Base-by-base conservation (phyloP, 805 yeast genomes). In the Ogataea nakhonphanomensis region DNA sequence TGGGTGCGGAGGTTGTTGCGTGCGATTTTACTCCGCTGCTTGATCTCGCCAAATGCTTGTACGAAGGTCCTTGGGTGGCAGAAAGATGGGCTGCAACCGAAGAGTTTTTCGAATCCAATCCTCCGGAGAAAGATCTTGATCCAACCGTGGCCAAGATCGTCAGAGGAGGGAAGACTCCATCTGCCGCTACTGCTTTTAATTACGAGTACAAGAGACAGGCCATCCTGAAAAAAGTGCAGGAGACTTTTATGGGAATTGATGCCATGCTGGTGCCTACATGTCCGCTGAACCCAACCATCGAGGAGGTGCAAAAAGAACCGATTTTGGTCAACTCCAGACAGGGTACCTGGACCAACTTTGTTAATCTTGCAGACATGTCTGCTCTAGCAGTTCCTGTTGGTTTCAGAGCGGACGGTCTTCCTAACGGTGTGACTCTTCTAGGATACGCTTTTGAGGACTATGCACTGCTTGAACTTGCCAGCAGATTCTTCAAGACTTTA, bases 31-130 rank as follows among this genome's bases (percentile, higher is more conserved):
- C 81, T 12, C 85, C 89, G 4, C 69, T 91, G 29, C 69, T 86
- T 45, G 84, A 84, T 26, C 71, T 91, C 42, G 99, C 98, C 12
- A 78, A 78, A 52, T 85, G 93, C 57, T 72, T 91, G 26, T 91
- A 91, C 60, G 97, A 91, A 58, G 99, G 99, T 43, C 85, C 98
- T n/a, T 91, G 99, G 99, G 98, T 91, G 8, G 87, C 95, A 17
- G 99, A 91, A 67, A 77, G 99, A 53, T 89, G 79, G 66, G 79
- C 87, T 47, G 96, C 96, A 20, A 76, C 80, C 26, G 75, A 78
- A 51, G 86, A 83, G 30, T 84, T 84, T 51, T 71, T 86, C 42
- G 76, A 76, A 22, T 70, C 84, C 7, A 74, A 79, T 55, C 89
- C 93, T 13, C 87, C 93, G 24, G 69, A 61, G 30, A 71, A 74